Evolutionary conservation across 257 asterid species (phyloP).

Genomic region (Plantago major): DNA sequence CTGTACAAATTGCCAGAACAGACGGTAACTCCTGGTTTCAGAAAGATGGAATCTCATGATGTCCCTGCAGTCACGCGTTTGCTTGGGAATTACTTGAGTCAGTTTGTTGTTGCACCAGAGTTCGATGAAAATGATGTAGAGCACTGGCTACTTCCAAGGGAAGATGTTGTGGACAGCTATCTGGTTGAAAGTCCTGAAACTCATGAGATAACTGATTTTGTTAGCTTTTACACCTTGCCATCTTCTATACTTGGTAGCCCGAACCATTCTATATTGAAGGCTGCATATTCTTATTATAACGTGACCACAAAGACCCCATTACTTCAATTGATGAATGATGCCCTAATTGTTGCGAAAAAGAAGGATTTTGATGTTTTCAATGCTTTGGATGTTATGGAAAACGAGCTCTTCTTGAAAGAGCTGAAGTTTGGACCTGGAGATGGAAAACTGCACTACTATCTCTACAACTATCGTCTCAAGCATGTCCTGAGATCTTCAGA

Average conservation of each 20-base stretch:
- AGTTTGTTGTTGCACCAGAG: constrained; percentile 67
- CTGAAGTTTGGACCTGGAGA: constrained; percentile 88
- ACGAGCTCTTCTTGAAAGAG: constrained; percentile 73
- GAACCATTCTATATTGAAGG: constrained; percentile 62
- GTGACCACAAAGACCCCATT: constrained; percentile 67
- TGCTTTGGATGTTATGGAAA: constrained; percentile 87
- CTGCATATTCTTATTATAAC: constrained; percentile 71
- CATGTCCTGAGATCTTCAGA: constrained; percentile 62
- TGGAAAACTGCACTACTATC: constrained; percentile 83
- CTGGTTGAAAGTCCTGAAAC: constrained; percentile 73
- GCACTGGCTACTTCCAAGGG: constrained; percentile 84
- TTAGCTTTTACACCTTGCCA: constrained; percentile 84
- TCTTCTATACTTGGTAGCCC: constrained; percentile 76
- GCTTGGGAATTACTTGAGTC: constrained; percentile 66
- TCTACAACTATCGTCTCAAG: constrained; percentile 72
- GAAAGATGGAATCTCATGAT: constrained; percentile 78
- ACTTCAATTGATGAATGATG: constrained; percentile 81
- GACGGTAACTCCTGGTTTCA: constrained; percentile 61
- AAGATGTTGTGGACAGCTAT: constrained; percentile 69
- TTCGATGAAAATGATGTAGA: constrained; percentile 71
- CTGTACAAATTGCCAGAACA: constrained; percentile 65
- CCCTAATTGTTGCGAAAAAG: constrained; percentile 75
- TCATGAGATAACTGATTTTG: constrained; percentile 75
- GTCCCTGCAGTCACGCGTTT: constrained; percentile 75
- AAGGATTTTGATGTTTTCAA: constrained; percentile 76